Evolutionary conservation across 1,139 yeast genomes (phyloP), one percentile per base, ranked within the genome.

Genomic region (Blastobotrys raffinosifermentans): DNA sequence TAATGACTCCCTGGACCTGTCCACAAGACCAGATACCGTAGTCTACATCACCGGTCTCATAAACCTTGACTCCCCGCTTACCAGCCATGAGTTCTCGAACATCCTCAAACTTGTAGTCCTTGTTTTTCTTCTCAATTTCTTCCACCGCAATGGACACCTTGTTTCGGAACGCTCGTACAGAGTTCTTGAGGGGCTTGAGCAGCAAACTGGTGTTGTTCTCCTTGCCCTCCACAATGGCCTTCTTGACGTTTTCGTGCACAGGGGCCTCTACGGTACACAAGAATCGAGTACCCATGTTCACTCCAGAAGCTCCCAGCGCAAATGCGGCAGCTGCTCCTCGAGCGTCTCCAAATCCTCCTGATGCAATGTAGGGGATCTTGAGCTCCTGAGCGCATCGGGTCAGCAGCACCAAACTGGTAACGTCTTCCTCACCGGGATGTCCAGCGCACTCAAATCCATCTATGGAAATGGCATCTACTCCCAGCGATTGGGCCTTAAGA

Each of bases 401-500:
- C 19, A 60, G 50, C 23, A 60, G 49, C 18, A 60, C 46, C 39
- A 60, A 41, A 14, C 56, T 48, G 20, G 59, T 45, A 19, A 60
- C 42, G 31, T 55, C 64, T 43, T 58, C 58, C 43, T 60, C 64
- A 17, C 64, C 64, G 13, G 64, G 64, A 37, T 60, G 64, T 16
- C 64, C 64, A 5, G 64, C 64, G 34, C 64, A 60, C 40, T 57
- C 64, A 35, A 55, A 55, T 6, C 64, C 64, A 36, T 60, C 64
- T 23, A 60, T 60, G 23, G 60, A 51, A 29, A 60, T 47, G 25
- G 61, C 61, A 21, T 56, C 58, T 17, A 57, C 64, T 7, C 64
- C 64, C 14, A 57, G 46, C 17, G 44, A 32, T 46, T 60, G 51
- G 18, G 64, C 64, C 34, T 53, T 53, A 18, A 53, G 40, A 3